These are phyloP conservation scores for Starmerella apis DNA, from an alignment of 805 yeast species.

Conservation along the genomic window DNA sequence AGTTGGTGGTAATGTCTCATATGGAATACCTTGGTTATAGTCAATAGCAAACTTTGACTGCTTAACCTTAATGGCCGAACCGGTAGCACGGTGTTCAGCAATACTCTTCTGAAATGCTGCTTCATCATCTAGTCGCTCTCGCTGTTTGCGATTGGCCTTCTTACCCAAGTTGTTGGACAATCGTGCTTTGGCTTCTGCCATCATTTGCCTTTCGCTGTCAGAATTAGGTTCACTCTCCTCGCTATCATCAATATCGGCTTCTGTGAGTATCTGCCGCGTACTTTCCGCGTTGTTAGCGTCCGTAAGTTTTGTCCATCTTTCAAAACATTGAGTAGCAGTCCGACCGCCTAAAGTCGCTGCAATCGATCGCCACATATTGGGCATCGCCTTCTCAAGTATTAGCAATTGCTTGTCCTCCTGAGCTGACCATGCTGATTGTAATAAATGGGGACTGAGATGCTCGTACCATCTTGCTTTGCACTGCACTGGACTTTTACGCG, in stretches of 20 bases:
- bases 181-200: constrained; percentile 88
- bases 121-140: constrained; percentile 75
- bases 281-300: constrained; percentile 36
- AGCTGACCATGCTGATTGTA: constrained; percentile 55
- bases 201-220: constrained; percentile 84
- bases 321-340: constrained; percentile 78
- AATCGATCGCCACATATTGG: constrained; percentile 94
- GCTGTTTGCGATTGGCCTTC: constrained; percentile 78
- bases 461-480: constrained; percentile 90
- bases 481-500: constrained; percentile 80
- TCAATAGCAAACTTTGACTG: background rate
- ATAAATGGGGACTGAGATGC: constrained; percentile 65
- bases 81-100: constrained; percentile 3
- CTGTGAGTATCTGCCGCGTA: constrained; percentile 26
- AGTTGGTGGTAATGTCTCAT: background rate
- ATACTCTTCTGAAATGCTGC: constrained; percentile 35
- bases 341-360: constrained; percentile 61
- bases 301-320: constrained; percentile 43
- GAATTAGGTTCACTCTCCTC: constrained; percentile 29
- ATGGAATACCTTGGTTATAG: background rate
- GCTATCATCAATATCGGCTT: background rate
- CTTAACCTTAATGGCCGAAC: background rate
- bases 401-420: constrained; percentile 69
- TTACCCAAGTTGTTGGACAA: constrained; percentile 88
- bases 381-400: constrained; percentile 55